These are phyloP conservation scores for Echinochloa phyllopogon DNA, from an alignment of 176 grass and related monocot species.

Conservation along the genomic window DNA sequence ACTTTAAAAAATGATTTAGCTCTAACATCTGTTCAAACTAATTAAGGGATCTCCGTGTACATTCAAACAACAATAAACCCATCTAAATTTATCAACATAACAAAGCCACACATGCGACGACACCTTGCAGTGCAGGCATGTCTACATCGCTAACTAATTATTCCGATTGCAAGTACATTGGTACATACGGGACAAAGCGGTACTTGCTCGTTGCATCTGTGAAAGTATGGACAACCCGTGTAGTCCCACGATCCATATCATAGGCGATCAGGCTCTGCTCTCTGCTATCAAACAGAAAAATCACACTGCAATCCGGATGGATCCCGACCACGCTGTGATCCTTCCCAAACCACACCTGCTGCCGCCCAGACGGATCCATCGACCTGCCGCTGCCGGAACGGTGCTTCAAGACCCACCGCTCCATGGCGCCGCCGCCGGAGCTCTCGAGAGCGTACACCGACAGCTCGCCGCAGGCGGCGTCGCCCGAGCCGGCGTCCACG, in stretches of 20 bases:
- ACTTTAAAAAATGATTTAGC: no score
- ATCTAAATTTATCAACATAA: no score
- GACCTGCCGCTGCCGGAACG: neutral
- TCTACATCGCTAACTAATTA: no score
- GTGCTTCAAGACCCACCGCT: neutral
- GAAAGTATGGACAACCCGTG: neutral
- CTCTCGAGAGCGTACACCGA: neutral
- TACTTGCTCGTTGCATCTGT: neutral
- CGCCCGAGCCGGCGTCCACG: neutral
- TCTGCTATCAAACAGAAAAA: neutral
- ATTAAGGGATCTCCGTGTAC: no score
- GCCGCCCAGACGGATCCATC: neutral
- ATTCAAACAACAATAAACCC: no score
- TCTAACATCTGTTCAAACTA: no score
- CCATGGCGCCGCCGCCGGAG: neutral
- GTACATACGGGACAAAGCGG: neutral
- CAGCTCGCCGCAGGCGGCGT: neutral
- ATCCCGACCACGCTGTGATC: neutral
- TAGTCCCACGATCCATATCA: neutral
- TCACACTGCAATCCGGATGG: neutral
- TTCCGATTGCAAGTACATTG: neutral
- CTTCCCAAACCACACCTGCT: neutral
- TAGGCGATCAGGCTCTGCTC: neutral
- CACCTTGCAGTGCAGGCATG: no score
- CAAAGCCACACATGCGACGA: no score